These are phyloP conservation scores for Aspergillus felis DNA, from an alignment of 2,329 filamentous ascomycete species.

Conservation along the genomic window DNA sequence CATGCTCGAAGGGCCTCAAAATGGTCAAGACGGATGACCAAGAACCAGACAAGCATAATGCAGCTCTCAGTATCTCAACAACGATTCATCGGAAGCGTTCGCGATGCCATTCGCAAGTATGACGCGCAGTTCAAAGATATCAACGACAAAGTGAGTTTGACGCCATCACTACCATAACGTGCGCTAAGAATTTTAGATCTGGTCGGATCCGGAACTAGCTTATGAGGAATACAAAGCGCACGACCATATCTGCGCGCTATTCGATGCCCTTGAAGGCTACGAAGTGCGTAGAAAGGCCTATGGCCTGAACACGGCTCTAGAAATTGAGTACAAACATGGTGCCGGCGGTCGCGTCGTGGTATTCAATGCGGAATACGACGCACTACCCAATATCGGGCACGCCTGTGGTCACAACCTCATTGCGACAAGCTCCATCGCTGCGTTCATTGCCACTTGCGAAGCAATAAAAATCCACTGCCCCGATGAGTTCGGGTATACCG, in stretches of 20 bases:
- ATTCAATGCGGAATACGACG: constrained; percentile 39
- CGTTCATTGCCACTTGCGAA: constrained; percentile 31
- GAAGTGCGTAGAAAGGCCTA: constrained; percentile 44
- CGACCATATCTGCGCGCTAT: constrained; percentile 41
- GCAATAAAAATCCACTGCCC: constrained; percentile 19
- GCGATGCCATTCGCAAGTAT: constrained; percentile 20
- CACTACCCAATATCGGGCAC: constrained; percentile 34
- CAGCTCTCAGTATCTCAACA: constrained; percentile 19
- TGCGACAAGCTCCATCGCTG: constrained; percentile 31
- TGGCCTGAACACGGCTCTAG: constrained; percentile 49
- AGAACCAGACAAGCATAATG: constrained; percentile 12
- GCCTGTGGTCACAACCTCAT: constrained; percentile 35
- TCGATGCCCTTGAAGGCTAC: constrained; percentile 40
- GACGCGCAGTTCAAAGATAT: constrained; percentile 18
- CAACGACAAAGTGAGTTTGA: constrained; percentile 19
- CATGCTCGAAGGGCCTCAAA: too few relatives aligned
- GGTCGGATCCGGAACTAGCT: constrained; percentile 47
- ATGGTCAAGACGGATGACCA: too few relatives aligned
- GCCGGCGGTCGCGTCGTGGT: constrained; percentile 23
- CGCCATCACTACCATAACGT: neutral
- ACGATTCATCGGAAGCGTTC: constrained; percentile 21
- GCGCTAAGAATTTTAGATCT: constrained; percentile 26
- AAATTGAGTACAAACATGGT: constrained; percentile 34
- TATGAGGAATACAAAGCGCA: constrained; percentile 52
- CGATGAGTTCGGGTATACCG: constrained; percentile 20